A percentile compares a stretch with the other conserved stretches of the same genome.
Evolutionary conservation across 169 alveolate genomes (phyloP).

Genomic region (Eimeria tenella): DNA sequence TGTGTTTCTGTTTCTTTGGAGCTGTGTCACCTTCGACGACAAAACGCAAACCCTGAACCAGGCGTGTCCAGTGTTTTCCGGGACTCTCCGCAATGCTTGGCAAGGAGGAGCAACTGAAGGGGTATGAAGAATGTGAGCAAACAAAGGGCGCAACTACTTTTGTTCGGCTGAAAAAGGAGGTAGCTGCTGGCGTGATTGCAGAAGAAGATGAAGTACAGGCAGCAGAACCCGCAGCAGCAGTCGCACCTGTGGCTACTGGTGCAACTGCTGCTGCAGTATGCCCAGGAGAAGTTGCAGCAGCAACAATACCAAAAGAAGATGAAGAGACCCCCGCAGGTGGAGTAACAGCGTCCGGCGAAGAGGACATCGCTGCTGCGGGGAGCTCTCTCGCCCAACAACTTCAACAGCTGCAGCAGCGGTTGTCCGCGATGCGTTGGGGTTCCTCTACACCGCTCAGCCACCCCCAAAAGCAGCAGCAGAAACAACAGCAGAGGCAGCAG

Average conservation of each 20-base stretch:
- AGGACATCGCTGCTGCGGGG: background rate
- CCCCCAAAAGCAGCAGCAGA: constrained; percentile 12
- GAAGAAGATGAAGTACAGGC: background rate
- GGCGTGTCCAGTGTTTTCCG: background rate
- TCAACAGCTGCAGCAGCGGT: constrained; percentile 60
- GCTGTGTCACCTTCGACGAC: background rate
- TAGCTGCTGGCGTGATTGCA: background rate
- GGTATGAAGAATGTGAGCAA: background rate
- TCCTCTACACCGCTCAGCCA: background rate
- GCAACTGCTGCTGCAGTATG: background rate
- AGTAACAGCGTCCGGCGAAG: too few relatives aligned
- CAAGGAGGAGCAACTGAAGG: background rate
- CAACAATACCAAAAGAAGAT: background rate
- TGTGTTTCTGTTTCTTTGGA: too few relatives aligned
- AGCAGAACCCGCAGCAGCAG: constrained; percentile 9
- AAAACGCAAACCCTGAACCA: background rate
- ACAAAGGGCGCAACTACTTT: too few relatives aligned
- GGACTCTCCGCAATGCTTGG: constrained; percentile 9
- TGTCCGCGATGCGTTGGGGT: constrained; percentile 40
- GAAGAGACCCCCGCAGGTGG: too few relatives aligned
- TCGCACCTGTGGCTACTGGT: background rate
- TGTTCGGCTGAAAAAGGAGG: too few relatives aligned
- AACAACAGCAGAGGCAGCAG: constrained; percentile 25
- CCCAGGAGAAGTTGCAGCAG: background rate
- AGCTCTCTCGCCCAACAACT: constrained; percentile 15